Evolutionary conservation across 441 rosid genomes (phyloP).

Genomic region (Adansonia madagascariensis): DNA sequence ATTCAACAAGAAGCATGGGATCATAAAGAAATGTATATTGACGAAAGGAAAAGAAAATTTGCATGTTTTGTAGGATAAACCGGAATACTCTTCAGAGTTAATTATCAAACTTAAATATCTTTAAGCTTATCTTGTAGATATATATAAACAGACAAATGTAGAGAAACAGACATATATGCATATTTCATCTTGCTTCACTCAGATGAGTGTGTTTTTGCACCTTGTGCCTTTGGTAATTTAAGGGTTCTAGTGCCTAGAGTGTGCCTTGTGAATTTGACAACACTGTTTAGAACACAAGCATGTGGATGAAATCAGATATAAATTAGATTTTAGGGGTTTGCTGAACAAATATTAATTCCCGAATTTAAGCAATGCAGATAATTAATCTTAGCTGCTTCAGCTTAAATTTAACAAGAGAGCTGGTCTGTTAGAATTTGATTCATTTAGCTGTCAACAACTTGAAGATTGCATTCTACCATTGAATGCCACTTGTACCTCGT

Average conservation of each 20-base stretch:
- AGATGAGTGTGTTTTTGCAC: neutral
- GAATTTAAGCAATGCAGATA: conserved; percentile 1
- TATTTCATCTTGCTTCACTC: neutral
- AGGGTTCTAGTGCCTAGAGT: neutral
- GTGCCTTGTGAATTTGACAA: neutral
- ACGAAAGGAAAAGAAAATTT: neutral
- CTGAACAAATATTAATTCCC: neutral
- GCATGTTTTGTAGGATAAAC: neutral
- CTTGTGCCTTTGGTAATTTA: neutral
- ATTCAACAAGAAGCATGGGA: neutral
- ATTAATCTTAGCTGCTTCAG: neutral
- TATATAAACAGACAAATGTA: neutral
- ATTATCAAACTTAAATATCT: neutral
- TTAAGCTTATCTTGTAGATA: neutral
- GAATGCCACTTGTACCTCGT: neutral
- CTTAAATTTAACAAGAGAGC: neutral
- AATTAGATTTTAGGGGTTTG: neutral
- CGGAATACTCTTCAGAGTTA: neutral
- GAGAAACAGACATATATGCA: neutral
- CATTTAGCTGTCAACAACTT: neutral
- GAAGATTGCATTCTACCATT: neutral
- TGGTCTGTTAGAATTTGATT: neutral
- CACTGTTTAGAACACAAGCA: neutral
- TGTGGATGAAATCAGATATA: neutral
- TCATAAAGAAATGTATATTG: neutral